Evolutionary conservation across 2,329 filamentous ascomycete species (phyloP), one percentile per base, ranked within the genome.

Genomic region (Metarhizium album): DNA sequence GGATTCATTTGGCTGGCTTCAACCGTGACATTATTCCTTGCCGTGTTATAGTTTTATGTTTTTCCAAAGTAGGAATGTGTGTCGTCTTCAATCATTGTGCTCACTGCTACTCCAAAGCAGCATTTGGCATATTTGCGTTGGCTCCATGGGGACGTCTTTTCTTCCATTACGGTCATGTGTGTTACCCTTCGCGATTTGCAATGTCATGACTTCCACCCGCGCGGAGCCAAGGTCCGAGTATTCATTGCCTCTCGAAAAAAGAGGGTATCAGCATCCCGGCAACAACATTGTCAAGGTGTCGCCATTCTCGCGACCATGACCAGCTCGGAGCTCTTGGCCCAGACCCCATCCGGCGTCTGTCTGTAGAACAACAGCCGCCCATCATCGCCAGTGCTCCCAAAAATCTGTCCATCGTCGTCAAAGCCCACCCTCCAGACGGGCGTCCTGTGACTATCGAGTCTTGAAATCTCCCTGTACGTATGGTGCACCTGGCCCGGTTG

Each of bases 391-490:
- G 86, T 86, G 40, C 83, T 86, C 1, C 86, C 82, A 7, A 91
- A 70, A 13, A 90, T 76, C 64, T 88, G 84, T 4, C 85, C 85
- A 70, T 81, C 74, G 49, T 78, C 75, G 58, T 83, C 80, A 58
- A 90, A 91, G 1, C 78, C 78, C 2, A 90, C 81, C 22, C 84
- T 74, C 86, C 86, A 91, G 2, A 89, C 84, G 1, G 84, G 84
- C 18, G 80, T 83, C 47, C 80, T 77, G 61, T 87, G 81, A 48
- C 76, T 79, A 47, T 83, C 80, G 8, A 90, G 74, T 59, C 77
- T 79, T 8, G 83, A 84, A 1, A 86, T 74, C 58, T 87, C 78
- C 55, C 74, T 77, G 20, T 74, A 73, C 1, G 73, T 70, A 62
- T 90, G 86, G 53, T 71, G 73, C 23, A 90, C 74, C 58, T 86